Conservation (phyloP, 805 yeast species). For the Starmerella gropengiesseri region DNA sequence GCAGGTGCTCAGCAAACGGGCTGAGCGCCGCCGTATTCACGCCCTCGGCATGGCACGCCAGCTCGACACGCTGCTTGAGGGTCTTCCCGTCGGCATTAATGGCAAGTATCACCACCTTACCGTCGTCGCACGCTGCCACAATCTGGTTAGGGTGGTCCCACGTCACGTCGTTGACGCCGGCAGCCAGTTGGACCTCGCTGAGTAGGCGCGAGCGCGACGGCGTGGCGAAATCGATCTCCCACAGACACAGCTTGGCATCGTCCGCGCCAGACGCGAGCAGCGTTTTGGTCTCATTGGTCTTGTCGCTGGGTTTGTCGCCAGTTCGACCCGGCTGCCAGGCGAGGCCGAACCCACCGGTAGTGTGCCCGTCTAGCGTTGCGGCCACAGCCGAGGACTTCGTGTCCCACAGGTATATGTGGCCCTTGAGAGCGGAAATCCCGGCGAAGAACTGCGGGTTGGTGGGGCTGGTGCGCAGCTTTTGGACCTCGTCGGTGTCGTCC, state of each 20-base stretch:
- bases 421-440: conserved; percentile 13
- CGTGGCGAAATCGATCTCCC: conserved; percentile 40
- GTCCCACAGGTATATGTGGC: conserved; percentile 12
- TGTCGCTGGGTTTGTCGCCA: not conserved
- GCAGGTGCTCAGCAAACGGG: conserved; percentile 40
- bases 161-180: conserved; percentile 61
- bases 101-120: conserved; percentile 42
- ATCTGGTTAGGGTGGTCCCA: conserved; percentile 41
- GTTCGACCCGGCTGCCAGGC: conserved; percentile 45
- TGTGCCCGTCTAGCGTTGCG: conserved; percentile 32
- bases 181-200: conserved; percentile 6
- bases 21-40: conserved; percentile 62
- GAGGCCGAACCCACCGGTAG: conserved; percentile 58
- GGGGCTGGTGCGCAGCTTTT: conserved; percentile 16
- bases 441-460: conserved; percentile 11
- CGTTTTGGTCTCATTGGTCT: conserved; percentile 8
- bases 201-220: not conserved
- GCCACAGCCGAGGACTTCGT: not conserved
- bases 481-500: conserved; percentile 9
- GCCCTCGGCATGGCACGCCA: conserved; percentile 44
- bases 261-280: conserved; percentile 54
- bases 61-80: conserved; percentile 8
- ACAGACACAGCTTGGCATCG: conserved; percentile 54
- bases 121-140: conserved; percentile 68
- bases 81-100: conserved; percentile 39